phyloP scores from a whole-genome alignment of 345 rosid genomes.

The Eutrema yunnanense region DNA sequence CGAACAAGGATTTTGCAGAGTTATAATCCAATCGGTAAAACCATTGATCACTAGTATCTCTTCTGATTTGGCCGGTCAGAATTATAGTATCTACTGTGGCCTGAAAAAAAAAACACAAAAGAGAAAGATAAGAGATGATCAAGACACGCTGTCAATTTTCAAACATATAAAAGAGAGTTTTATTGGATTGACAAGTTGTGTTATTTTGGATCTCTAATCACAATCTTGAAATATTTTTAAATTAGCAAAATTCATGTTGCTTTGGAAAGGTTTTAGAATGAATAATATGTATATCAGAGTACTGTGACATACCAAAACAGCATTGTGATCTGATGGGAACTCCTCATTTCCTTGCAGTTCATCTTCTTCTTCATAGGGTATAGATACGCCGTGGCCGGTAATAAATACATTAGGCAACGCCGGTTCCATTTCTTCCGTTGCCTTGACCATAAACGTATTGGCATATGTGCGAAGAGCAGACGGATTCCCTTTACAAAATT shows the following conservation, averaged over 20 bases:
- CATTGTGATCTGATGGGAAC: background rate
- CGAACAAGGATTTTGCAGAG: background rate
- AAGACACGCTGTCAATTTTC: background rate
- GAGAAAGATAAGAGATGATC: background rate
- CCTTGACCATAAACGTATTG: background rate
- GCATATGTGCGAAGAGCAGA: conserved; percentile 7
- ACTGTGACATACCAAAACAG: background rate
- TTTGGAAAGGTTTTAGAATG: background rate
- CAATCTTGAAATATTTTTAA: background rate
- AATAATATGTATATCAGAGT: background rate
- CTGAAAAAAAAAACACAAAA: background rate
- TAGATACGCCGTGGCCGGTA: no score
- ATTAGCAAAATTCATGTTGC: no score
- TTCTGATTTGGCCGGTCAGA: background rate
- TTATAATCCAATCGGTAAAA: background rate
- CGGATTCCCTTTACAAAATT: conserved; percentile 3
- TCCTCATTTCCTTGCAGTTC: background rate
- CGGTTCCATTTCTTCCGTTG: background rate
- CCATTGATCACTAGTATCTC: background rate
- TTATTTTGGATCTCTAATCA: background rate
- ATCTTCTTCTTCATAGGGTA: background rate
- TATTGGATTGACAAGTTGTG: background rate
- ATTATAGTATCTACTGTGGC: background rate
- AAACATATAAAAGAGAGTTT: no score
- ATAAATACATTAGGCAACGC: background rate